Conservation (phyloP, 345 rosid genomes). For the Pistacia atlantica region DNA sequence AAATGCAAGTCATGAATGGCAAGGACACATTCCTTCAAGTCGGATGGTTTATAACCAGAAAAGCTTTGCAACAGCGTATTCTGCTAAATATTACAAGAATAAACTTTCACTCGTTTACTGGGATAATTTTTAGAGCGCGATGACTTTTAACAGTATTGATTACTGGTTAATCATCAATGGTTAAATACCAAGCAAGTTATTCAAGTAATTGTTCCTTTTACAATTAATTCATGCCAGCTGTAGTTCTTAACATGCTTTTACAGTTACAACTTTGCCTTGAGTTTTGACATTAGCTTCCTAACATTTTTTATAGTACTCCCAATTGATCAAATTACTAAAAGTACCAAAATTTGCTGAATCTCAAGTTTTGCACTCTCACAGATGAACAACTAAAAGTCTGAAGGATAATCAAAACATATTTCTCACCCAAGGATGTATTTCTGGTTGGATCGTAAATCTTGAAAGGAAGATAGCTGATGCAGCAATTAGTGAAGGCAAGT, state of each 20-base stretch:
- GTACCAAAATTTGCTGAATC: neutral
- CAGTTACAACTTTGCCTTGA: neutral
- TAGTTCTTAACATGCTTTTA: neutral
- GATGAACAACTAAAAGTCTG: neutral
- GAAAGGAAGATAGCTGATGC: slow-evolving; percentile 61
- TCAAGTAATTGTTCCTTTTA: neutral
- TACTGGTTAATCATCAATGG: neutral
- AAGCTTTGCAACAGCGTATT: slow-evolving; percentile 37
- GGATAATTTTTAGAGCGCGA: neutral
- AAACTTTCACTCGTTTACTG: neutral
- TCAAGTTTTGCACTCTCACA: neutral
- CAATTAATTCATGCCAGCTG: neutral
- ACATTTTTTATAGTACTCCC: neutral
- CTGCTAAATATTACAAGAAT: slow-evolving; percentile 29
- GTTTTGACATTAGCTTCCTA: neutral
- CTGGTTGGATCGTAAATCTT: slow-evolving; percentile 48
- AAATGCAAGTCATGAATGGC: slow-evolving; percentile 51
- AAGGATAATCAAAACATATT: neutral
- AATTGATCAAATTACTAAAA: neutral
- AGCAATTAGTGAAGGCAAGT: slow-evolving; percentile 68
- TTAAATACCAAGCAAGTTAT: neutral
- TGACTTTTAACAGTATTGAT: neutral
- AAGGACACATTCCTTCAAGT: slow-evolving; percentile 52
- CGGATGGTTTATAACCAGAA: slow-evolving; percentile 54
- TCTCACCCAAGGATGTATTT: slow-evolving; percentile 65